Evolutionary conservation across 306 rosid species (phyloP), one percentile per base, ranked within the genome.

Genomic region (Gynostemma pentaphyllum): DNA sequence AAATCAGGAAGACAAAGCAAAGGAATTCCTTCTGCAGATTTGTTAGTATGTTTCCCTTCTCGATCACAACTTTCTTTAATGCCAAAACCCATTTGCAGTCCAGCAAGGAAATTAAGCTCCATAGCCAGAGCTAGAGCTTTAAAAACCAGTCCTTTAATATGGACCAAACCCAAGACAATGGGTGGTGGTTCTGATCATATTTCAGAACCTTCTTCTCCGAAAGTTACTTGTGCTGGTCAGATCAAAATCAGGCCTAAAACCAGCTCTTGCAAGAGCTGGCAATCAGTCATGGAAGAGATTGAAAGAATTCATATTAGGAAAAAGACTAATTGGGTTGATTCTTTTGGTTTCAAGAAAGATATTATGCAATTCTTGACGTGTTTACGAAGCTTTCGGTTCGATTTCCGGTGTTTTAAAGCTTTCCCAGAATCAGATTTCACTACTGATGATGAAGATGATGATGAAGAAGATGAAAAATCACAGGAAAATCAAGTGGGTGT

Each of bases 201-300:
- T 7, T 29, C 84, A 6, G 99, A 92, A 22, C 99, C 99, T 1
- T 84, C 95, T 4, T 92, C 99, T 1, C 99, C 99, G 0, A 92
- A 92, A 75, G 99, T 92, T 4, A 92, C 97, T 0, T 92, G 99
- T 15, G 96, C 99, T 1, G 99, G 99, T 2, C 99, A 94, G 77
- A 86, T 94, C 71, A 94, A 94, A 62, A 86, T 88, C 47, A 66
- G 87, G 70, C 94, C 78, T 19, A 94, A 82, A 69, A 41, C 80
- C 9, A 45, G 62, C 7, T 30, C 83, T 4, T 80, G 87, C 76
- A 69, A 90, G 74, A 86, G 79, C 74, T 92, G 99, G 99, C 89
- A 86, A 59, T 82, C 95, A 0, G 90, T 92, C 45, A 86, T 92
- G 97, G 99, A 92, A 36, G 97, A 92, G 76, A 86, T 92, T 50